A percentile compares a stretch with the other conserved stretches of the same genome.
These are phyloP conservation scores for Floccularia luteovirens DNA, from an alignment of 768 basidiomycete species.

Conservation along the genomic window DNA sequence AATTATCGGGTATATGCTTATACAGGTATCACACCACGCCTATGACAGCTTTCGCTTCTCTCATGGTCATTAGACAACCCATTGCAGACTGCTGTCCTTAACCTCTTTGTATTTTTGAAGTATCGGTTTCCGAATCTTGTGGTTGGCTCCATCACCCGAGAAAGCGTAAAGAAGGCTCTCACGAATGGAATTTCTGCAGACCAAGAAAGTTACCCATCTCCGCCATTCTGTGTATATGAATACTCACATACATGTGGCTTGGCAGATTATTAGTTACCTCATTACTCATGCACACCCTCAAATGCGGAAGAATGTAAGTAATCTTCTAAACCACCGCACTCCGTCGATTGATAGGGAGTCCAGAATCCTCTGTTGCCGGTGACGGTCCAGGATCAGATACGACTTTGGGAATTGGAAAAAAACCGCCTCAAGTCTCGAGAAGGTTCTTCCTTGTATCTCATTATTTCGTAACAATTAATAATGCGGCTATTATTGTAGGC, in stretches of 20 bases:
- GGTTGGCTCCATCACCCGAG: conserved; percentile 92
- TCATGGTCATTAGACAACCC: conserved; percentile 66
- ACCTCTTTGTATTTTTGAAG: conserved; percentile 87
- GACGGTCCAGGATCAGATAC: conserved; percentile 96
- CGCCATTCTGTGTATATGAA: conserved; percentile 10
- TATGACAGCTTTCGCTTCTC: conserved; percentile 10
- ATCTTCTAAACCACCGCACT: conserved; percentile 5
- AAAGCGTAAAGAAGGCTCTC: conserved; percentile 92
- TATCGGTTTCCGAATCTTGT: conserved; percentile 95
- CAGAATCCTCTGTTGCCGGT: conserved; percentile 92
- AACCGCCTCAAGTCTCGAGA: conserved; percentile 85
- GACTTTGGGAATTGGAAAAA: conserved; percentile 94
- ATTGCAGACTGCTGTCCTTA: conserved; percentile 91
- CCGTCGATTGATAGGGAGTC: conserved; percentile 8
- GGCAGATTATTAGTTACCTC: conserved; percentile 91
- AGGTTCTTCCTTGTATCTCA: conserved; percentile 40
- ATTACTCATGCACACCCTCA: conserved; percentile 94
- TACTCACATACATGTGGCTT: conserved; percentile 8
- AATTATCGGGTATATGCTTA: conserved; percentile 99
- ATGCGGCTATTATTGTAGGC: conserved; percentile 35
- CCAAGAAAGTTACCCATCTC: conserved; percentile 56
- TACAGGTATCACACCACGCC: conserved; percentile 52
- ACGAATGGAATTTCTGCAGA: conserved; percentile 94
- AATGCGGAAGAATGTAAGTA: conserved; percentile 83
- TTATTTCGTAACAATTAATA: conserved; percentile 15